Evolutionary conservation across 164 flowering plant genomes (phyloP).

Genomic region (Nelumbo lutea): DNA sequence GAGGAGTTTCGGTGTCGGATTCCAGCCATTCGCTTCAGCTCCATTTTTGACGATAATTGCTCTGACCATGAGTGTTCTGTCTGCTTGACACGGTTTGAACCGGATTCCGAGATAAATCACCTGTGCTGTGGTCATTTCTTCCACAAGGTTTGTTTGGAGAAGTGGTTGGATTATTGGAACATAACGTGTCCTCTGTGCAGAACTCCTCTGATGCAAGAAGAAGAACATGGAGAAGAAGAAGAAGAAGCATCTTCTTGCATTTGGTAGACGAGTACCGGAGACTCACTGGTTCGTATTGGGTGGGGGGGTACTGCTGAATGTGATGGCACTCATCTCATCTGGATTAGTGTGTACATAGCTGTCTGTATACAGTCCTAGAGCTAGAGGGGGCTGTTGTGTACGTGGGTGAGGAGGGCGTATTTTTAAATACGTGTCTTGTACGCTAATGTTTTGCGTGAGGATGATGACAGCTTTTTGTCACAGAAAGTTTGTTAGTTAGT

Average conservation of each 20-base stretch:
- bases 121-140: slow-evolving; percentile 68
- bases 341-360: background rate
- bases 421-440: too few species aligned
- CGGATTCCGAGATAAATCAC: slow-evolving; percentile 51
- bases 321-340: background rate
- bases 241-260: slow-evolving; percentile 18
- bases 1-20: slow-evolving; percentile 43
- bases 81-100: slow-evolving; percentile 50
- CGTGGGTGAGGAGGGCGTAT: background rate
- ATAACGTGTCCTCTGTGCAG: slow-evolving; percentile 73
- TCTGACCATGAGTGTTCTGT: slow-evolving; percentile 53
- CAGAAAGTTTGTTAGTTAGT: too few species aligned
- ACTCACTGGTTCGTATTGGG: background rate
- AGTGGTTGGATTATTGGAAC: slow-evolving; percentile 70
- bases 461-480: too few species aligned
- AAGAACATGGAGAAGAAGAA: slow-evolving; percentile 13
- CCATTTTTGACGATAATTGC: slow-evolving; percentile 13
- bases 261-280: slow-evolving; percentile 6
- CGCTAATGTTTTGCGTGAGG: too few species aligned
- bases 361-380: background rate
- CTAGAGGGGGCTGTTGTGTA: background rate
- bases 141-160: slow-evolving; percentile 64
- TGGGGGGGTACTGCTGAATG: background rate
- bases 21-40: slow-evolving; percentile 39
- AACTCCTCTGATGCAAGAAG: slow-evolving; percentile 41